Base-by-base conservation (phyloP, 768 basidiomycete genomes). In the Tylopilus sp. region DNA sequence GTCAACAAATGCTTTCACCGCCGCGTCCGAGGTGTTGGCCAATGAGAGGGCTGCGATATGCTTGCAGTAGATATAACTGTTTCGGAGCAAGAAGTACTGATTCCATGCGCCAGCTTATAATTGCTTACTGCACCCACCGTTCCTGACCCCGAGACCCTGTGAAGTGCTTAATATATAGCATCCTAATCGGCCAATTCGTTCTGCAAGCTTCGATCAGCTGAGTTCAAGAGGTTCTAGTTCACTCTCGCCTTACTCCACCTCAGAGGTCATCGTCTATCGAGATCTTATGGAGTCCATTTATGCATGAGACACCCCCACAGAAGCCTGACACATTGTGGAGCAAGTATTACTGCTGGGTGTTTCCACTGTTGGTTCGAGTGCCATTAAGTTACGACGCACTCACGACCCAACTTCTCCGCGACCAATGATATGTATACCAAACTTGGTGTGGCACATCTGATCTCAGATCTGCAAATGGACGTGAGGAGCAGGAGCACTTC, bases 1-100 rank as follows among this genome's bases (percentile, higher is more conserved):
- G 18, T 33, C 11, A 26, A 35, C 47, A 52, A 57, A 48, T 44
- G 15, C 40, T 35, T 47, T 44, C 48, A 30, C 33, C 28, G 9
- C 40, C 49, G 61, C 60, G 3, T 51, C 53, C 60, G 49, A 60
- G 48, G 23, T 20, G 36, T 21, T n/a, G 44, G 17, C 61, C 61
- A 60, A 63, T 63, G 40, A 18, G n/a, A 13, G 3, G 18, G n/a
- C 12, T 22, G 46, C 61, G 55, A 62, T 62, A 62, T 46, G 45
- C 6, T 40, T 31, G 21, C 23, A 25, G 44, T 40, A 25, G 51
- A 51, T 43, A 47, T 40, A 18, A 44, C 44, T 17, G 3, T 62
- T 56, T 52, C 51, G 31, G 51, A 59, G 12, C 48, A 38, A 49
- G 47, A 46, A 42, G 41, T 40, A 8, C 26, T 49, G 41, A 49